These are phyloP conservation scores for Euclidium syriacum DNA, from an alignment of 345 rosid genomes.

Conservation along the genomic window DNA sequence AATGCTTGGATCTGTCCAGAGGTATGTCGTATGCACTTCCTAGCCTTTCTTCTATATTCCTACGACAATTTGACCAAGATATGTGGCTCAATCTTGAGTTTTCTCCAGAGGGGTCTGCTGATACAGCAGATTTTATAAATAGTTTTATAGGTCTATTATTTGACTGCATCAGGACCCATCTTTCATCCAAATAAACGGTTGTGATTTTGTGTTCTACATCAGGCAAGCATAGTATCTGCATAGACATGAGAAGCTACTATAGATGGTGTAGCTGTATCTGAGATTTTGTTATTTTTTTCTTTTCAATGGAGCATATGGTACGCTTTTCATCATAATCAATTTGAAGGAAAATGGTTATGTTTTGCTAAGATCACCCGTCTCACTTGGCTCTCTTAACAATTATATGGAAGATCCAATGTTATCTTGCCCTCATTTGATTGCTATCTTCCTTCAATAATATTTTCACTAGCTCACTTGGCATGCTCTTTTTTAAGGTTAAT, in stretches of 20 bases:
- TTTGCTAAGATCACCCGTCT: background rate
- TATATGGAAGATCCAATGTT: background rate
- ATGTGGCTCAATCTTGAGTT: constrained; percentile 2
- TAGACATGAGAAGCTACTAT: background rate
- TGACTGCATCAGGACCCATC: background rate
- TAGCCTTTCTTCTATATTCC: background rate
- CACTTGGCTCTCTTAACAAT: background rate
- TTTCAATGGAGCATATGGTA: background rate
- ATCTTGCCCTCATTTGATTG: background rate
- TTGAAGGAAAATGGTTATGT: background rate
- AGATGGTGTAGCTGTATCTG: background rate
- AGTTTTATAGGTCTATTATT: background rate
- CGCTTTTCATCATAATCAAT: background rate
- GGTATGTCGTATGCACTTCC: constrained; percentile 36
- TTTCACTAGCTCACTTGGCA: background rate
- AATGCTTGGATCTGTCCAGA: constrained; percentile 99
- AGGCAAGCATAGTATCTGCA: background rate
- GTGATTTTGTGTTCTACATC: constrained; percentile 5
- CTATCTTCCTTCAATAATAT: background rate
- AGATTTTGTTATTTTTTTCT: background rate
- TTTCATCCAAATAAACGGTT: background rate
- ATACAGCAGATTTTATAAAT: background rate
- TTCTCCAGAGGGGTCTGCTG: background rate
- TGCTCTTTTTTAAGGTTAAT: background rate
- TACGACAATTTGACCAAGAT: background rate